Conservation (phyloP, 441 rosid genomes). For the Adansonia gregorii region DNA sequence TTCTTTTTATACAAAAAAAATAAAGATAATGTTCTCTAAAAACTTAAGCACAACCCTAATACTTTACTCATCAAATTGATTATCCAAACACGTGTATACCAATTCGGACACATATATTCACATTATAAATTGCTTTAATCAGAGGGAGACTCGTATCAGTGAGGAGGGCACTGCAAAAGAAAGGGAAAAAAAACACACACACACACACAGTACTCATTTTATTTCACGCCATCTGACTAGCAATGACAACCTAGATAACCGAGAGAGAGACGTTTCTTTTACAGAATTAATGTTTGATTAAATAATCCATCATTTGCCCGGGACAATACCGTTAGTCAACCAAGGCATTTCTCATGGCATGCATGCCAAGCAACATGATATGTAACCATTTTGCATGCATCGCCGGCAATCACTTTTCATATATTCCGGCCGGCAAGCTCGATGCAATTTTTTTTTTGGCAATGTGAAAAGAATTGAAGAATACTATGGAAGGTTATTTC, state of each 20-base stretch:
- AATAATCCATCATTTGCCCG: not conserved
- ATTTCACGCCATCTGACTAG: slow-evolving; percentile 8
- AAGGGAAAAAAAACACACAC: not conserved
- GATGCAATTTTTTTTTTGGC: not conserved
- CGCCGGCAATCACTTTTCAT: not conserved
- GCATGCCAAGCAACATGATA: not conserved
- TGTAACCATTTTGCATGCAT: not conserved
- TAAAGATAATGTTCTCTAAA: no score
- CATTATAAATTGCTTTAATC: not conserved
- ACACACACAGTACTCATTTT: not conserved
- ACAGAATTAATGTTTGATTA: slow-evolving; percentile 1
- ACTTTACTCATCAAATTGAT: no score
- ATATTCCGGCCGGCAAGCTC: not conserved
- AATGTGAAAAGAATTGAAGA: not conserved
- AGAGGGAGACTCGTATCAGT: not conserved
- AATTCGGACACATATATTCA: not conserved
- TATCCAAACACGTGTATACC: no score
- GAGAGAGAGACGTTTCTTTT: not conserved
- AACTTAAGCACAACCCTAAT: no score
- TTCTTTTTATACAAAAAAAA: no score
- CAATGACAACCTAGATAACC: slow-evolving; percentile 20
- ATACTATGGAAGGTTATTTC: not conserved
- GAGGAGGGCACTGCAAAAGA: not conserved
- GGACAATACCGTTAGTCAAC: slow-evolving; percentile 1
- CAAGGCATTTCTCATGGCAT: not conserved